Evolutionary conservation across 805 yeast species (phyloP).

Genomic region (Teunomyces kruisii): DNA sequence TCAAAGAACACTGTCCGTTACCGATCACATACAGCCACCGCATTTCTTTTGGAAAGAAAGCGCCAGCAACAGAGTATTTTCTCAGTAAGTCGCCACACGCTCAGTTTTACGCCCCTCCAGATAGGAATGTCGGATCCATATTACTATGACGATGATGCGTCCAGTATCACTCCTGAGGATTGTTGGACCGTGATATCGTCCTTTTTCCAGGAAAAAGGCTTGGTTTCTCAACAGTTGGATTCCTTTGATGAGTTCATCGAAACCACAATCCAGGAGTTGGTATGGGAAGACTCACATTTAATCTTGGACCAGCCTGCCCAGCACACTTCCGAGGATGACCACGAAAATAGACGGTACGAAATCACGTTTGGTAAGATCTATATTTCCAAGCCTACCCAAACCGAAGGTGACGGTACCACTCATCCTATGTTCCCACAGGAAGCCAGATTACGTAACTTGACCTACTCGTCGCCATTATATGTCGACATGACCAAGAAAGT

Average conservation of each 20-base stretch:
- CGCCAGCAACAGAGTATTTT: not conserved
- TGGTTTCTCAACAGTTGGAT: constrained; percentile 96
- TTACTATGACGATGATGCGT: constrained; percentile 66
- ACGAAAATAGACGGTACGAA: constrained; percentile 88
- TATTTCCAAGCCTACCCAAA: constrained; percentile 95
- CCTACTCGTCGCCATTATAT: constrained; percentile 93
- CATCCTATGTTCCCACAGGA: constrained; percentile 98
- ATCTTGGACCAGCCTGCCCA: constrained; percentile 98
- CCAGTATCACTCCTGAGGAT: constrained; percentile 87
- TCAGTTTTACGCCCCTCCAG: not conserved
- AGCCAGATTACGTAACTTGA: constrained; percentile 92
- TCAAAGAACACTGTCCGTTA: not conserved
- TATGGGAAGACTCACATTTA: constrained; percentile 90
- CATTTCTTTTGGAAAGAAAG: not conserved
- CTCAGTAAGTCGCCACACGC: not conserved
- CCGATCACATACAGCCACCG: not conserved
- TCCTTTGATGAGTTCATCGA: constrained; percentile 98
- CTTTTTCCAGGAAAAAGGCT: constrained; percentile 93
- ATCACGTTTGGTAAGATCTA: constrained; percentile 97
- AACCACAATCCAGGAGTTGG: constrained; percentile 94
- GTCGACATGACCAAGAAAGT: constrained; percentile 94
- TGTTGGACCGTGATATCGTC: constrained; percentile 98
- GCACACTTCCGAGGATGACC: constrained; percentile 87
- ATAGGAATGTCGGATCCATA: constrained; percentile 51
- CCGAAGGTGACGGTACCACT: constrained; percentile 99